phyloP scores from a whole-genome alignment of 441 rosid genomes.

The Adansonia madagascariensis region DNA sequence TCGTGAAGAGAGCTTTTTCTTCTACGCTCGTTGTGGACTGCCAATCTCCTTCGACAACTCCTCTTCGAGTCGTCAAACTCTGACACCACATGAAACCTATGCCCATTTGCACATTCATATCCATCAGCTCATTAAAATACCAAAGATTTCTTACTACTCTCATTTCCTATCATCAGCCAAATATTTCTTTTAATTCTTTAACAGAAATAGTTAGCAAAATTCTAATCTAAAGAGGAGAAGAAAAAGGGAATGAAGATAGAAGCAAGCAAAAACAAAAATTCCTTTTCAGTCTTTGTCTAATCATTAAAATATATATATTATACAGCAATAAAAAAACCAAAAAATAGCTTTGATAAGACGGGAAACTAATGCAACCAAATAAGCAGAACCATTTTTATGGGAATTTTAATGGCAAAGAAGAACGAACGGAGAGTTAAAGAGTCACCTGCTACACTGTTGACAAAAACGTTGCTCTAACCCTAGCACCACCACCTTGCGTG shows the following conservation, averaged over 20 bases:
- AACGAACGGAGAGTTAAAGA: neutral
- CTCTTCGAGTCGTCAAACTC: constrained; percentile 68
- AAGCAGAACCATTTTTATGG: no score
- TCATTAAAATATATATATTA: no score
- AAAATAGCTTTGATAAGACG: neutral
- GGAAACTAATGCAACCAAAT: neutral
- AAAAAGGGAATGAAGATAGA: neutral
- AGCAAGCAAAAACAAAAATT: neutral
- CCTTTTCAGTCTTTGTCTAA: no score
- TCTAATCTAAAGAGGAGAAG: no score
- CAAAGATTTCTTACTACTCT: neutral
- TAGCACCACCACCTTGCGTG: constrained; percentile 61
- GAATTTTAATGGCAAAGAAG: neutral
- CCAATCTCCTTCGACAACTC: constrained; percentile 67
- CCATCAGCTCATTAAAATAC: constrained; percentile 6
- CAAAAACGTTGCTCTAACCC: constrained; percentile 84
- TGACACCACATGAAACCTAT: constrained; percentile 62
- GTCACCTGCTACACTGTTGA: constrained; percentile 92
- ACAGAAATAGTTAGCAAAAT: no score
- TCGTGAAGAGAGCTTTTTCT: constrained; percentile 53
- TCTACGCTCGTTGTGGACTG: constrained; percentile 70
- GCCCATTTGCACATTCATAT: constrained; percentile 19
- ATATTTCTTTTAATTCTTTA: neutral
- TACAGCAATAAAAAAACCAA: neutral
- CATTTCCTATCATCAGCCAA: neutral